These are phyloP conservation scores for Porogramme epimiltina DNA, from an alignment of 1,284 basidiomycete species.

Conservation along the genomic window DNA sequence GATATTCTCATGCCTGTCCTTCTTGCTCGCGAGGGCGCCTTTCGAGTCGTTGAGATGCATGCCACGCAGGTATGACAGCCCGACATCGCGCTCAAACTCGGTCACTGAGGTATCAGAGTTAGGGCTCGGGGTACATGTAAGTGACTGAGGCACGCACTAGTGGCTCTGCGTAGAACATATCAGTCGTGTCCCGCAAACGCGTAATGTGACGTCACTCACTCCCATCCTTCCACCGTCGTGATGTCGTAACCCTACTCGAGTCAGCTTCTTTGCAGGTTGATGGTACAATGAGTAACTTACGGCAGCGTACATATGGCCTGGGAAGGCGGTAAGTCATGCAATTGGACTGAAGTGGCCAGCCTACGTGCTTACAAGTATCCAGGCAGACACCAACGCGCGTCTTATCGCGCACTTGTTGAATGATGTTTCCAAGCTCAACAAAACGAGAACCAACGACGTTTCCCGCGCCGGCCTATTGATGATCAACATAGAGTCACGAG, in stretches of 20 bases:
- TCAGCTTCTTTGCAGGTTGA: too few relatives aligned
- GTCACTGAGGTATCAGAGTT: constrained; percentile 43
- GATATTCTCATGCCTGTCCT: constrained; percentile 85
- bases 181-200: not conserved
- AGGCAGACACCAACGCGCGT: constrained; percentile 79
- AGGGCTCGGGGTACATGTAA: not conserved
- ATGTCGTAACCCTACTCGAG: constrained; percentile 74
- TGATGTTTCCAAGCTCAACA: constrained; percentile 69
- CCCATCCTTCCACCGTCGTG: constrained; percentile 64
- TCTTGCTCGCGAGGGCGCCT: constrained; percentile 59
- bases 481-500: not conserved
- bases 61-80: constrained; percentile 72
- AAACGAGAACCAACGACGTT: constrained; percentile 81
- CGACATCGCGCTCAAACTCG: constrained; percentile 69
- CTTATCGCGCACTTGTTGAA: constrained; percentile 75
- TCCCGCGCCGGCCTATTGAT: constrained; percentile 69
- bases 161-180: not conserved
- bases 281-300: constrained; percentile 38
- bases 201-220: constrained; percentile 62
- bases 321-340: not conserved
- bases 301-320: constrained; percentile 82
- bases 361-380: constrained; percentile 69
- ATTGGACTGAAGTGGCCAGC: not conserved
- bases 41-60: constrained; percentile 91
- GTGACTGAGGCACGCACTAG: constrained; percentile 5